A percentile compares a stretch with the other conserved stretches of the same genome.
These are phyloP conservation scores for Pyrenochaeta sp. DNA, from an alignment of 2,329 filamentous ascomycete species.

Conservation along the genomic window DNA sequence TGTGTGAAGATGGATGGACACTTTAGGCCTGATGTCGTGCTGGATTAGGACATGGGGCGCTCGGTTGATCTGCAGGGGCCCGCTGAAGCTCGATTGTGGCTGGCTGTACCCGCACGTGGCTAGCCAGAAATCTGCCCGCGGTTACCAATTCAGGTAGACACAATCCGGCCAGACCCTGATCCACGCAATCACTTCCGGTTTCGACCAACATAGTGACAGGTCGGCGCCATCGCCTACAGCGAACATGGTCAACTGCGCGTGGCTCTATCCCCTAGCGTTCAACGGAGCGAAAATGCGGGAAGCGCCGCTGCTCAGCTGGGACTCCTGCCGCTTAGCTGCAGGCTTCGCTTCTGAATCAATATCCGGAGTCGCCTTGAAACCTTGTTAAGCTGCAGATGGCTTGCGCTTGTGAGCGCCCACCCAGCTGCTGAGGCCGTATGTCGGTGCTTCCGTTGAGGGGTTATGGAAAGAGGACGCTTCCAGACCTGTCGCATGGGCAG, in stretches of 20 bases:
- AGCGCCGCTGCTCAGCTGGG: not conserved
- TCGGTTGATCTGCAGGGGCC: not conserved
- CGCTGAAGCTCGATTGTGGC: not conserved
- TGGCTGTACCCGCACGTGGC: slow-evolving; percentile 3
- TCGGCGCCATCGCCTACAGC: not conserved
- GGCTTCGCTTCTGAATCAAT: not conserved
- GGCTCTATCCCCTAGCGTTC: not conserved
- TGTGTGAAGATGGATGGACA: not conserved
- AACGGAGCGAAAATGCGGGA: not conserved
- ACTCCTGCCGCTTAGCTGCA: not conserved
- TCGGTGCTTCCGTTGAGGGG: not conserved
- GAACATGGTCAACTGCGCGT: too few species aligned
- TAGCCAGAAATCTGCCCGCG: not conserved
- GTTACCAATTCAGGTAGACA: not conserved
- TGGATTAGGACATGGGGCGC: not conserved
- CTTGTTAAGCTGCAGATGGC: not conserved
- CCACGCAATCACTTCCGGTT: not conserved
- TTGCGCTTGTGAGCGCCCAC: not conserved
- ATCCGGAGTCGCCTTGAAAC: not conserved
- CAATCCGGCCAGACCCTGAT: not conserved
- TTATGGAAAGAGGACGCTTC: not conserved
- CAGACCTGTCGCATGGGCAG: not conserved
- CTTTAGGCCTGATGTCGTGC: not conserved
- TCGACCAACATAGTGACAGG: not conserved
- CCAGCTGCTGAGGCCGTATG: not conserved